phyloP scores from a whole-genome alignment of 306 rosid species.

The Citrullus colocynthis region DNA sequence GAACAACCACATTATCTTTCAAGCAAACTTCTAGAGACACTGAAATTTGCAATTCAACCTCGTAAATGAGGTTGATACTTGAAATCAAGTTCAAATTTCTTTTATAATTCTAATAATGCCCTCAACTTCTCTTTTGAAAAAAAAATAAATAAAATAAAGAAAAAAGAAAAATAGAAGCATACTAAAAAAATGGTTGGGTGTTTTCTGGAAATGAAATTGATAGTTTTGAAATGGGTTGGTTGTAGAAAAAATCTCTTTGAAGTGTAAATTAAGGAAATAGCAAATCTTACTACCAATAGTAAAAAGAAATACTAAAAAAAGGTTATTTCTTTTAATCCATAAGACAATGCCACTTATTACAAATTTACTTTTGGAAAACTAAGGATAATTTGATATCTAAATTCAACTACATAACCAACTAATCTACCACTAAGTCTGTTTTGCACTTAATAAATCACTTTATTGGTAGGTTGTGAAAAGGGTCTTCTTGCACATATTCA shows the following conservation, averaged over 20 bases:
- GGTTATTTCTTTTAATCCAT: slow-evolving; percentile 6
- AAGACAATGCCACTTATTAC: background rate
- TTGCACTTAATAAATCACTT: slow-evolving; percentile 13
- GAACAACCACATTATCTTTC: slow-evolving; percentile 1
- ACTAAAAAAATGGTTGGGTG: background rate
- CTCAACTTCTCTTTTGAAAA: background rate
- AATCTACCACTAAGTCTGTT: background rate
- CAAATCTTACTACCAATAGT: no score
- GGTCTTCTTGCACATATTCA: background rate
- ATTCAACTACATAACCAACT: background rate
- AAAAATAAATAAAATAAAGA: no score
- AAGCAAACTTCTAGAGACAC: background rate
- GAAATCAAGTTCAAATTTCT: background rate
- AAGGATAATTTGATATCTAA: background rate
- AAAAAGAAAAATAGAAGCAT: background rate
- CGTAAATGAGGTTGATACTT: background rate
- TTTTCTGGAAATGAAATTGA: background rate
- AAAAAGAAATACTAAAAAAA: no score
- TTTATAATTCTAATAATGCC: background rate
- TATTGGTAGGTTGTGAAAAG: slow-evolving; percentile 70
- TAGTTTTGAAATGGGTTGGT: background rate
- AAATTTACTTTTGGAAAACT: background rate
- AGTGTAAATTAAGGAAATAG: background rate
- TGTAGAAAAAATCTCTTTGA: background rate
- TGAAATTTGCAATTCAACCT: background rate